A percentile compares a stretch with the other conserved stretches of the same genome.
Conservation (phyloP, 768 basidiomycete genomes). For the Lactarius sanguifluus region DNA sequence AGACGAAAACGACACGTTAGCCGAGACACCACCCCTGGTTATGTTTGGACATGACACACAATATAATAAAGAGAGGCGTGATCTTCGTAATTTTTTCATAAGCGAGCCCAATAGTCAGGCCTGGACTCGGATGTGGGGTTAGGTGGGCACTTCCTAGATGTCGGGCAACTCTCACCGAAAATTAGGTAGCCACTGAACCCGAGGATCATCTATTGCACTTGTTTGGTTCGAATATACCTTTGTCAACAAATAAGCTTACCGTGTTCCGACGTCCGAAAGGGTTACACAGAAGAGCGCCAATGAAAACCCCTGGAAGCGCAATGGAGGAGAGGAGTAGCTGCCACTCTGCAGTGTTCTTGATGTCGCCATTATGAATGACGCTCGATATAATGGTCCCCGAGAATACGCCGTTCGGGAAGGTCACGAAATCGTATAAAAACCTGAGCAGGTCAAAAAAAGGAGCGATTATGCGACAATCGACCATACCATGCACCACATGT, state of each 20-base stretch:
- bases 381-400: conserved; percentile 65
- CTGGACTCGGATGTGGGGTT: conserved; percentile 32
- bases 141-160: conserved; percentile 8
- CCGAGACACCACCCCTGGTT: conserved; percentile 2
- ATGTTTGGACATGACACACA: conserved; percentile 43
- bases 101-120: conserved; percentile 56
- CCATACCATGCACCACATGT: conserved; percentile 70
- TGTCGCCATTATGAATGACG: conserved; percentile 54
- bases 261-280: conserved; percentile 59
- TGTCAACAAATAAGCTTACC: conserved; percentile 36
- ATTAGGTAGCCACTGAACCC: conserved; percentile 69
- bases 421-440: conserved; percentile 71
- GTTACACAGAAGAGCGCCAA: conserved; percentile 46
- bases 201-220: conserved; percentile 53
- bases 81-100: conserved; percentile 65
- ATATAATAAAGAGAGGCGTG: conserved; percentile 63
- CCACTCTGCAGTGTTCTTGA: conserved; percentile 65
- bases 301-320: conserved; percentile 55
- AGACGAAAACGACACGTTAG: neutral
- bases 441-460: conserved; percentile 35
- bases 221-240: neutral
- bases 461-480: neutral
- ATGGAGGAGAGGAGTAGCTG: conserved; percentile 64
- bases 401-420: conserved; percentile 73
- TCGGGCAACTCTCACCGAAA: conserved; percentile 44